Evolutionary conservation across 176 grass and related monocot genomes (phyloP).

Genomic region (Rhynchospora pubera): DNA sequence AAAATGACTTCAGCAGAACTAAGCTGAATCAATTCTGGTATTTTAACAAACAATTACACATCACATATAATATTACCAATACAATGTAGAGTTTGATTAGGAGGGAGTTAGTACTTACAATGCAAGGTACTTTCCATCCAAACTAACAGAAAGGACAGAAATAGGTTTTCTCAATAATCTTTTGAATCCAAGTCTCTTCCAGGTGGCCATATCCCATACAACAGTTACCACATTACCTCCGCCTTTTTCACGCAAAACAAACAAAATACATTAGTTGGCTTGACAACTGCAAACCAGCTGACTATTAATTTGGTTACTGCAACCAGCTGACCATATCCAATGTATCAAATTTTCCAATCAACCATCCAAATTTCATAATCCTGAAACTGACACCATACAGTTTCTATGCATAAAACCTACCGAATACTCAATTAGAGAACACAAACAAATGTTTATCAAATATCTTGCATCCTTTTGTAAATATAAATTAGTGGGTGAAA

Average conservation of each 20-base stretch:
- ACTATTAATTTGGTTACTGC: not conserved
- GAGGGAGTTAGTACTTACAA: conserved; percentile 53
- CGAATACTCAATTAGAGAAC: not conserved
- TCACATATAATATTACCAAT: conserved; percentile 7
- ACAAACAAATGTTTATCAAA: not conserved
- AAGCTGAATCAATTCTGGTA: not conserved
- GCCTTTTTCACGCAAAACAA: conserved; percentile 30
- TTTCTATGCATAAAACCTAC: not conserved
- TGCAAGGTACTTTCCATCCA: conserved; percentile 91
- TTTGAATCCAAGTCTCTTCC: conserved; percentile 89
- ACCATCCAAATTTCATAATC: not conserved
- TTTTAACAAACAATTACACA: not conserved
- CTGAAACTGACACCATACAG: not conserved
- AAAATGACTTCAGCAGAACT: not conserved
- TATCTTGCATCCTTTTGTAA: not conserved
- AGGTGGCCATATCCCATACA: conserved; percentile 92
- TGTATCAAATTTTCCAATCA: not conserved
- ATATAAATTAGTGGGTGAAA: not conserved
- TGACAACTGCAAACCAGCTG: not conserved
- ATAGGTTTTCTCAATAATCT: conserved; percentile 67
- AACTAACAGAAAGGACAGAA: conserved; percentile 84
- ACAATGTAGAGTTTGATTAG: not conserved
- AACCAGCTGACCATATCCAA: not conserved
- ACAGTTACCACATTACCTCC: conserved; percentile 55
- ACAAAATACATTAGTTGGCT: conserved; percentile 7